Evolutionary conservation across 805 yeast species (phyloP), one percentile per base, ranked within the genome.

Genomic region (Yarrowia hollandica): DNA sequence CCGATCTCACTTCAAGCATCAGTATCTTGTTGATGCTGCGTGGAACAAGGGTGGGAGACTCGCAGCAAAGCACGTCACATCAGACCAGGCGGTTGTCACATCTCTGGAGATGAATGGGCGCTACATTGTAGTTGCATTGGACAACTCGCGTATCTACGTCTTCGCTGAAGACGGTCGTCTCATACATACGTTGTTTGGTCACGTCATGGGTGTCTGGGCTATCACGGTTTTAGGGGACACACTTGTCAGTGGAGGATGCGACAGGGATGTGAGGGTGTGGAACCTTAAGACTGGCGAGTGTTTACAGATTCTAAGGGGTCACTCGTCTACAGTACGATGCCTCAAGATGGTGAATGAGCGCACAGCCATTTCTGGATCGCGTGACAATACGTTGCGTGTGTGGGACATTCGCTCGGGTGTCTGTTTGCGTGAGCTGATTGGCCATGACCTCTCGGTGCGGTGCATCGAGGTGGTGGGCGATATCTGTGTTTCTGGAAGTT

Each of bases 161-260:
- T 74, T 78, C 64, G 64, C 71, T 33, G 68, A 66, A 52, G 74
- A 71, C 61, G 78, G 79, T 31, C 64, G 69, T 44, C 66, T 74
- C 52, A 65, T 91, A n/a, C 78, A 97, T 63, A 90, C 97, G 0
- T 96, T 92, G 68, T 90, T 89, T 73, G 99, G 99, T 5, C 99
- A 94, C 70, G 90, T 94, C 55, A 96, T 90, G 78, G 99, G 98
- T 37, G 96, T 94, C 12, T 92, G 98, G 97, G 91, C 96, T 26
- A 85, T 94, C 62, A 86, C 91, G 39, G 89, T 96, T 1, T 90
- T 86, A 73, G 97, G 96, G 39, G 83, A 90, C 68, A 86, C 92
- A 66, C 80, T 92, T 64, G 96, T 92, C 18, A 85, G 95, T 31
- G 98, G 98, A 33, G 90, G 96, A 16, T 97, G 98, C 64, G 99